Conservation (phyloP, 2,329 filamentous ascomycete genomes). For the Sporothrix dimorphospora region DNA sequence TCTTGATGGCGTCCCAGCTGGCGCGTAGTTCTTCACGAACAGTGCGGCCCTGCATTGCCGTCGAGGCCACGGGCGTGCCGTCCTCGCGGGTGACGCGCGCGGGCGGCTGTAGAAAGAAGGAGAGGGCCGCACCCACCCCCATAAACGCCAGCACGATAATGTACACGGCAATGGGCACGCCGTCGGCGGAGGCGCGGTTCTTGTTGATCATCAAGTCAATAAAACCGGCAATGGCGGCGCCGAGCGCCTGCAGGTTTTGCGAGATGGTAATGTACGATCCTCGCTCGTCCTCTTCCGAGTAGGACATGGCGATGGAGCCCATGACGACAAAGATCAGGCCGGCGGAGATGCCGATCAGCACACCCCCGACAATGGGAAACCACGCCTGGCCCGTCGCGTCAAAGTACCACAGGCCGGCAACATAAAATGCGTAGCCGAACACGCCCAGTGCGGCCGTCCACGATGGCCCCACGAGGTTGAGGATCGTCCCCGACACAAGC, state of each 20-base stretch:
- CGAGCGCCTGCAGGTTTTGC: slow-evolving; percentile 40
- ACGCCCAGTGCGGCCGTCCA: background rate
- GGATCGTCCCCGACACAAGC: background rate
- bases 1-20: slow-evolving; percentile 37
- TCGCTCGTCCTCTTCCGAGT: slow-evolving; percentile 41
- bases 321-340: slow-evolving; percentile 19
- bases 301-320: slow-evolving; percentile 38
- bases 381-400: slow-evolving; percentile 16
- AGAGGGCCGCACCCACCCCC: slow-evolving; percentile 31
- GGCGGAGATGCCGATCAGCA: slow-evolving; percentile 12
- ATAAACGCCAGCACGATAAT: slow-evolving; percentile 38
- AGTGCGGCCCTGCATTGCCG: background rate
- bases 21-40: slow-evolving; percentile 37
- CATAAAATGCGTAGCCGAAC: slow-evolving; percentile 7
- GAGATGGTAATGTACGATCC: slow-evolving; percentile 39
- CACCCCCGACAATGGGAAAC: slow-evolving; percentile 19
- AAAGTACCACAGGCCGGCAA: slow-evolving; percentile 23
- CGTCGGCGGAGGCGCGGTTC: slow-evolving; percentile 23
- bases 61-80: background rate
- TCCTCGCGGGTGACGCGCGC: background rate
- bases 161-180: slow-evolving; percentile 37
- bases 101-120: slow-evolving; percentile 24
- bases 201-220: slow-evolving; percentile 39
- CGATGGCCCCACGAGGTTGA: background rate
- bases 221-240: slow-evolving; percentile 38